Evolutionary conservation across 2,329 filamentous ascomycete species (phyloP).

Genomic region (Cladosporium halotolerans): DNA sequence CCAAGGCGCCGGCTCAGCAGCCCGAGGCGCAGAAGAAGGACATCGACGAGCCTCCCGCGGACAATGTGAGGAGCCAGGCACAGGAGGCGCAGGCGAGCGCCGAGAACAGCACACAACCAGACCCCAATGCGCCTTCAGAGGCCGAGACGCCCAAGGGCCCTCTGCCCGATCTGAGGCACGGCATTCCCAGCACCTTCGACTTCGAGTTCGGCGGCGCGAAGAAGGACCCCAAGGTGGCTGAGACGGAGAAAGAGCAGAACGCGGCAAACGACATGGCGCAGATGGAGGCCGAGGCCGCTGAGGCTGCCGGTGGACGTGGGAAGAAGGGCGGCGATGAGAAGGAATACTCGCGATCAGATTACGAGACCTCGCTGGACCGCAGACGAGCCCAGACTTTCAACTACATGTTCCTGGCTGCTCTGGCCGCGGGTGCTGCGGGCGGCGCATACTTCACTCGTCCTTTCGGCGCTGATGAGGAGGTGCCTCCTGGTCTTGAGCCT

Average conservation of each 20-base stretch:
- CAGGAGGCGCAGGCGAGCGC: slow-evolving; percentile 24
- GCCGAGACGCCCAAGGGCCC: slow-evolving; percentile 44
- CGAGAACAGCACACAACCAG: slow-evolving; percentile 22
- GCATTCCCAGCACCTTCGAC: slow-evolving; percentile 85
- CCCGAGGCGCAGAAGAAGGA: slow-evolving; percentile 26
- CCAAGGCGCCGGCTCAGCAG: slow-evolving; percentile 16
- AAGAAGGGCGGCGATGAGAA: slow-evolving; percentile 41
- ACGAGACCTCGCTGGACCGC: slow-evolving; percentile 84
- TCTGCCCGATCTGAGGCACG: slow-evolving; percentile 85
- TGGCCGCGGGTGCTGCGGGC: slow-evolving; percentile 51
- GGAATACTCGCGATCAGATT: slow-evolving; percentile 70
- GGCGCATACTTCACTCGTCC: slow-evolving; percentile 76
- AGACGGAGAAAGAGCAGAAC: slow-evolving; percentile 17
- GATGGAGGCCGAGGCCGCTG: slow-evolving; percentile 22
- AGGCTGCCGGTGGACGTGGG: slow-evolving; percentile 38
- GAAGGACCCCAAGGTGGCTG: slow-evolving; percentile 15
- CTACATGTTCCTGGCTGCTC: slow-evolving; percentile 60
- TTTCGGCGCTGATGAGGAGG: slow-evolving; percentile 75
- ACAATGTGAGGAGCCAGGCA: slow-evolving; percentile 20
- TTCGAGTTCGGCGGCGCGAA: slow-evolving; percentile 57
- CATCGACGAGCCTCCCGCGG: slow-evolving; percentile 24
- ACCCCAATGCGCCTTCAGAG: slow-evolving; percentile 14
- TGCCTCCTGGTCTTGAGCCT: slow-evolving; percentile 46
- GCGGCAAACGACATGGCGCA: slow-evolving; percentile 24
- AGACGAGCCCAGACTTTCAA: slow-evolving; percentile 71